Evolutionary conservation across 306 rosid species (phyloP), one percentile per base, ranked within the genome.

Genomic region (Cucumis cinereus): DNA sequence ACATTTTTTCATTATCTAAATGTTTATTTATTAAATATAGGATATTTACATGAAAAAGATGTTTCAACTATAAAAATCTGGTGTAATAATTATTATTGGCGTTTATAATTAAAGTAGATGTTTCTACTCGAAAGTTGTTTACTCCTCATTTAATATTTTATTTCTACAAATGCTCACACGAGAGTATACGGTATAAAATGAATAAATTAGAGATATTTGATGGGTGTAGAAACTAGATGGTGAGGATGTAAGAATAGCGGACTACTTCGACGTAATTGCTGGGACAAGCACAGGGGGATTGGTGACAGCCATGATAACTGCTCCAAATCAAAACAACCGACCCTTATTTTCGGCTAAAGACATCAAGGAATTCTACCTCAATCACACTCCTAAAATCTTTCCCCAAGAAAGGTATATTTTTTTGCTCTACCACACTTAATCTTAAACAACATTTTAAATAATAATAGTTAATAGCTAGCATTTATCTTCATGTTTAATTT

Each of bases 221-320:
- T 33, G 45, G 13, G 72, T 81, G 77, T 85, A 90, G 96, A 86
- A 83, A 74, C 66, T 88, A 45, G 96, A 90, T 30, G 92, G 96
- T 23, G 82, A 85, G 26, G 76, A 88, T 50, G 96, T 74, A 71
- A 84, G 96, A 70, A 43, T 88, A n/a, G n/a, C n/a, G 0, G 92
- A 90, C 22, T 90, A 90, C 54, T 86, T 90, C 79, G 89, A 90
- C 28, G 96, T 90, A 60, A 82, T 90, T 57, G 61, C 92, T 1
- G 96, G 92, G 53, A 90, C 92, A 50, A 90, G 96, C 54, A 90
- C 96, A 1, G 88, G 87, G 0, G 96, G 96, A 33, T 81, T 90
- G 60, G 85, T 90, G 36, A 85, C 96, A 6, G 81, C 90, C 45
- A 90, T 90, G 91, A 78, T 90, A 4, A 74, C 92, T 12, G 66